Evolutionary conservation across 495 filamentous ascomycete species (phyloP), one percentile per base, ranked within the genome.

Genomic region (Tuber indicum): DNA sequence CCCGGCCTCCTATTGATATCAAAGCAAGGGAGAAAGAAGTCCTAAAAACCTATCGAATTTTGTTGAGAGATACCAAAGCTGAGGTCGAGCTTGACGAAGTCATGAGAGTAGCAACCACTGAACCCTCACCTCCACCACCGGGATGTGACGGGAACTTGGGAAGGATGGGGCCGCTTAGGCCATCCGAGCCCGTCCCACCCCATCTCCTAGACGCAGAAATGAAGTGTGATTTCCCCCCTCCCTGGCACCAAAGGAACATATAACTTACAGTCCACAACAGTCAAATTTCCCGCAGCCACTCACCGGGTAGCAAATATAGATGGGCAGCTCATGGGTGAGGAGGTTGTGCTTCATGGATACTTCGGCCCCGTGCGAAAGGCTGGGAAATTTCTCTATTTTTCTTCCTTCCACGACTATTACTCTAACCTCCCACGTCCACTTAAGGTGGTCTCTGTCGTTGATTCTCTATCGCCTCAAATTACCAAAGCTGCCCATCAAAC

Each of bases 291-390:
- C 7, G 78, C 81, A 49, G 86, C 86, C 8, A 89, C 88, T 8
- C 84, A 85, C 77, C 84, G 86, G 66, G 85, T 89, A 49, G 82
- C 86, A 49, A 84, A 86, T 5, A 87, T 90, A 49, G 78, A 85
- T 32, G 73, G 83, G 7, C 74, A 82, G 71, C 84, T 85, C 19
- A 84, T 79, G 23, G 81, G 71, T 52, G 78, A 86, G 36, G 81
- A 87, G 47, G 89, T 94, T 26, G 85, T 87, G 8, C 83, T 96
- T 21, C 88, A 93, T 84, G 94, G 94, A 72, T 97, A 93, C 79
- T 86, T 97, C 7, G 74, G 74, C 42, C 39, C 71, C 1, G 49
- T 72, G 12, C 73, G 78, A 43, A 44, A 74, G 32, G 72, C 79
- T 4, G 80, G 72, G 32, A 82, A 74, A 46, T 72, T 74, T 44